phyloP scores from a whole-genome alignment of 805 yeast genomes.

The Starmerella tilneyi region DNA sequence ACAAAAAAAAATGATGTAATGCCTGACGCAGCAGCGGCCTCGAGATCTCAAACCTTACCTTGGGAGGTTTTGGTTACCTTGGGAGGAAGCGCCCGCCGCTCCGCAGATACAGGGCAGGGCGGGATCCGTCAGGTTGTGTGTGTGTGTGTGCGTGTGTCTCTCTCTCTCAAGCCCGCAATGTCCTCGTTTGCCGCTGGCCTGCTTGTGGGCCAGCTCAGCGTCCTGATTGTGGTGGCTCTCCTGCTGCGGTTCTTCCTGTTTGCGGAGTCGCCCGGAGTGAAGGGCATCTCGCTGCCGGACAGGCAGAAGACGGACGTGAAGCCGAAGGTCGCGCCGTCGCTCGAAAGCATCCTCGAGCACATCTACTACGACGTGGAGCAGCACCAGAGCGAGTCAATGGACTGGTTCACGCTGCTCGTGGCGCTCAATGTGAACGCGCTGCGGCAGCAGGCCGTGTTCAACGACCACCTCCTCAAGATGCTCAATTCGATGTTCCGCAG shows the following conservation, averaged over 20 bases:
- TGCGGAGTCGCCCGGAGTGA: constrained; percentile 31
- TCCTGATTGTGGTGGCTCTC: constrained; percentile 31
- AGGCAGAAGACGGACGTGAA: constrained; percentile 22
- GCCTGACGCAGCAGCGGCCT: no score
- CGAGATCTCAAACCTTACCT: no score
- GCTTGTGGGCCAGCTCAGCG: constrained; percentile 36
- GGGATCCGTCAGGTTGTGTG: no score
- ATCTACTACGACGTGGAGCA: constrained; percentile 84
- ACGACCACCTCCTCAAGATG: constrained; percentile 75
- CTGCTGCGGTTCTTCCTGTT: constrained; percentile 36
- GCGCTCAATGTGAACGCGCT: constrained; percentile 85
- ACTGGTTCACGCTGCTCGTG: constrained; percentile 90
- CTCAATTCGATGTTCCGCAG: constrained; percentile 54
- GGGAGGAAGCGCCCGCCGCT: no score
- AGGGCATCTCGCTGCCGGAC: constrained; percentile 26
- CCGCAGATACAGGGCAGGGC: no score
- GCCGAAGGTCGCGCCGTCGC: constrained; percentile 25
- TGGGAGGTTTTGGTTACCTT: no score
- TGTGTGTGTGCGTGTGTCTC: background rate
- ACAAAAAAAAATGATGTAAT: no score
- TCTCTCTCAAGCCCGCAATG: constrained; percentile 8
- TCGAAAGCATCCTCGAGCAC: constrained; percentile 59
- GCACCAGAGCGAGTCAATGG: constrained; percentile 82
- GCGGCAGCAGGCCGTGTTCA: constrained; percentile 74
- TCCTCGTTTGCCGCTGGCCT: constrained; percentile 32